phyloP scores from a whole-genome alignment of 2,329 filamentous ascomycete genomes.

The Alternaria sp. region DNA sequence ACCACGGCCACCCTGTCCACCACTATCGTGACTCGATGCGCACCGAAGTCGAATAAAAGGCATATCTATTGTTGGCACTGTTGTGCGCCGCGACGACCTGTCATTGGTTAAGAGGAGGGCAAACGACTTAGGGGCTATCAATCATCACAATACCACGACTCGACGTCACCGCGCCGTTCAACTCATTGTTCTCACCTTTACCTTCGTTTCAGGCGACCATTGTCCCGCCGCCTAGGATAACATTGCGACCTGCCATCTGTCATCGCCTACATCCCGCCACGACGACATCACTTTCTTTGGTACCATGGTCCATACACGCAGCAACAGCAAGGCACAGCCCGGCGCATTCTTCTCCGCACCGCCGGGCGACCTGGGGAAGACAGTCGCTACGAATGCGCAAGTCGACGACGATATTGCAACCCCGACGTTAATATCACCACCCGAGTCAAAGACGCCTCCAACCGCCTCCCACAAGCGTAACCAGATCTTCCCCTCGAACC shows the following conservation, averaged over 20 bases:
- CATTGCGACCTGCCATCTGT: not conserved
- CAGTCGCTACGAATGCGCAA: slow-evolving; percentile 26
- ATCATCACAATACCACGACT: slow-evolving; percentile 22
- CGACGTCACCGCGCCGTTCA: slow-evolving; percentile 27
- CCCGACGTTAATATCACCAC: slow-evolving; percentile 62
- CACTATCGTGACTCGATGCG: slow-evolving; percentile 16
- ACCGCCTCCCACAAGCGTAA: slow-evolving; percentile 61
- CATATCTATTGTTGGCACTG: slow-evolving; percentile 12
- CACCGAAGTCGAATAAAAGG: slow-evolving; percentile 15
- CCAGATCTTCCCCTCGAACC: slow-evolving; percentile 42
- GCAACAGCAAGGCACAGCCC: slow-evolving; percentile 7
- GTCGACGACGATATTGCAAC: slow-evolving; percentile 48
- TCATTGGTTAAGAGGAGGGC: slow-evolving; percentile 21
- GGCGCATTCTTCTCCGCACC: slow-evolving; percentile 30
- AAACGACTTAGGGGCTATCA: slow-evolving; percentile 20
- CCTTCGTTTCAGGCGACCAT: slow-evolving; percentile 11
- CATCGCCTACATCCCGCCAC: slow-evolving; percentile 6
- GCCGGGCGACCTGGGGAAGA: slow-evolving; percentile 22
- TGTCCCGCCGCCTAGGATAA: slow-evolving; percentile 3
- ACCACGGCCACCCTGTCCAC: not conserved
- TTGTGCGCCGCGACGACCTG: slow-evolving; percentile 18
- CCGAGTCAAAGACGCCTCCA: slow-evolving; percentile 67
- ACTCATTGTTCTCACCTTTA: slow-evolving; percentile 16
- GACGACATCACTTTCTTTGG: not conserved
- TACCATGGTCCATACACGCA: slow-evolving; percentile 6